phyloP scores from a whole-genome alignment of 2,329 filamentous ascomycete genomes.

The Aspergillus novofumigatus region DNA sequence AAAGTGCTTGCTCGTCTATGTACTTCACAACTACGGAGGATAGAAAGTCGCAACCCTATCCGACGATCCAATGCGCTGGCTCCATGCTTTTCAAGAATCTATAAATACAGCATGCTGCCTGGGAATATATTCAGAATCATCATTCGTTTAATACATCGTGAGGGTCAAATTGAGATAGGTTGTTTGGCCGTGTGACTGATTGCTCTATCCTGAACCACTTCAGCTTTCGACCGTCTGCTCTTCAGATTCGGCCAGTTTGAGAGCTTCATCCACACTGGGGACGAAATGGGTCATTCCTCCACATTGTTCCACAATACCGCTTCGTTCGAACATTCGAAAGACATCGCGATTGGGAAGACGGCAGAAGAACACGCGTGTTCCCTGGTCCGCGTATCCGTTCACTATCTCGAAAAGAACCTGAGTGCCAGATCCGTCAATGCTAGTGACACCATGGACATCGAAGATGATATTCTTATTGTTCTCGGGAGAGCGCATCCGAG shows the following conservation, averaged over 20 bases:
- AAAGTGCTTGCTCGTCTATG: background rate
- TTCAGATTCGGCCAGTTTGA: slow-evolving; percentile 74
- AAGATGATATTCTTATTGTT: slow-evolving; percentile 92
- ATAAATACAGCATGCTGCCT: background rate
- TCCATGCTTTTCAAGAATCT: background rate
- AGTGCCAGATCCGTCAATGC: slow-evolving; percentile 85
- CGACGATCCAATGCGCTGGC: background rate
- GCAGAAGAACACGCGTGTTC: slow-evolving; percentile 58
- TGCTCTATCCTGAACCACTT: background rate
- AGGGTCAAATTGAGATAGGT: background rate
- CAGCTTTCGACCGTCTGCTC: slow-evolving; percentile 43
- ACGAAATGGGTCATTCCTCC: slow-evolving; percentile 79
- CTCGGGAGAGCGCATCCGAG: slow-evolving; percentile 69
- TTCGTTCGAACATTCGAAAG: slow-evolving; percentile 68
- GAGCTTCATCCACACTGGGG: slow-evolving; percentile 74
- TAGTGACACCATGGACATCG: slow-evolving; percentile 95
- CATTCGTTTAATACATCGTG: slow-evolving; percentile 2
- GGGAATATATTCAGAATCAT: slow-evolving; percentile 1
- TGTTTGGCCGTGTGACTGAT: background rate
- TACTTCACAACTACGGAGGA: background rate
- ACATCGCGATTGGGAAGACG: slow-evolving; percentile 55
- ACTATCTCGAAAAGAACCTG: slow-evolving; percentile 93
- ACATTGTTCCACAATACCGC: slow-evolving; percentile 79
- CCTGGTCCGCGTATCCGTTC: slow-evolving; percentile 67
- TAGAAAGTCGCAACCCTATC: background rate